A percentile compares a stretch with the other conserved stretches of the same genome.
phyloP scores from a whole-genome alignment of 305 asterid species.

The Fraxinus xanthoxyloides region DNA sequence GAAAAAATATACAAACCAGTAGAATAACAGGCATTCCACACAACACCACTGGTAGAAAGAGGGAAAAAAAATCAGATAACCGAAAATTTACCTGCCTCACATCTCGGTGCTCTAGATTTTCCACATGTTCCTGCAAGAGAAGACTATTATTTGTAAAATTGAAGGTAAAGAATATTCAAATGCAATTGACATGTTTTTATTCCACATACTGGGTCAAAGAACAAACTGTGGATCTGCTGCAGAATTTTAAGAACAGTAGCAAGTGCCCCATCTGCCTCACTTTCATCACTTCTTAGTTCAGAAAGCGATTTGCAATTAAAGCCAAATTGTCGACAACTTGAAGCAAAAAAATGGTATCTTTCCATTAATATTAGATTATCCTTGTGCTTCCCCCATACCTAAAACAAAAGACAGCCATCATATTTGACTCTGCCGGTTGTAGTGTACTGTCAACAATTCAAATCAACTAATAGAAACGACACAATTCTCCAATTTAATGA shows the following conservation, averaged over 20 bases:
- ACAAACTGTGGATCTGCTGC: slow-evolving; percentile 53
- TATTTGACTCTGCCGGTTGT: slow-evolving; percentile 4
- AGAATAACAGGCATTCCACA: background rate
- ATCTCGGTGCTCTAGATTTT: slow-evolving; percentile 48
- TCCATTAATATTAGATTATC: slow-evolving; percentile 86
- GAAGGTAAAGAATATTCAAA: slow-evolving; percentile 3
- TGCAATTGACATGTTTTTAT: background rate
- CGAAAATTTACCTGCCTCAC: slow-evolving; percentile 61
- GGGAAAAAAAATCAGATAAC: background rate
- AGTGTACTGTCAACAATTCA: background rate
- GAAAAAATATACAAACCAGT: background rate
- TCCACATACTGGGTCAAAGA: slow-evolving; percentile 48
- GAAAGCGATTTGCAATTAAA: slow-evolving; percentile 58
- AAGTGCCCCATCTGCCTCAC: slow-evolving; percentile 76
- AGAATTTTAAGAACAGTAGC: slow-evolving; percentile 61
- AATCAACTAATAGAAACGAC: background rate
- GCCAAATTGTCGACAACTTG: slow-evolving; percentile 79
- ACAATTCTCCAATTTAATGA: background rate
- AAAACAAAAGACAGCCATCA: slow-evolving; percentile 1
- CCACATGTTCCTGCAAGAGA: slow-evolving; percentile 42
- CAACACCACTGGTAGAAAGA: background rate
- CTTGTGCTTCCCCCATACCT: slow-evolving; percentile 86
- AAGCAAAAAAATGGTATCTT: slow-evolving; percentile 83
- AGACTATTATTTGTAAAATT: slow-evolving; percentile 1
- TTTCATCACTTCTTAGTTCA: slow-evolving; percentile 65